phyloP scores from a whole-genome alignment of 495 filamentous ascomycete species.

The Neurospora tetraspora region DNA sequence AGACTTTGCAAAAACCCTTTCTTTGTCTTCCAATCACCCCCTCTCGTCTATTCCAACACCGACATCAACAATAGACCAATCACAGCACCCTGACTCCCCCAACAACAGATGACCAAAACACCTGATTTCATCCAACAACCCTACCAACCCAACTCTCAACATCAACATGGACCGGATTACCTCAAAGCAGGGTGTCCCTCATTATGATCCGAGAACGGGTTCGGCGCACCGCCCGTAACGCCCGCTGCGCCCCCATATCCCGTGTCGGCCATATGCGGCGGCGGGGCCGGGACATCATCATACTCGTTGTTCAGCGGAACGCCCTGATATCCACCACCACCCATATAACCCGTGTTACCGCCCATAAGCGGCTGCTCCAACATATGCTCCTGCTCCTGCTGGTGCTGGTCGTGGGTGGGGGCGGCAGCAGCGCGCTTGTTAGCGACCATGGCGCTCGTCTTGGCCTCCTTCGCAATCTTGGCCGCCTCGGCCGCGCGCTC shows the following conservation, averaged over 20 bases:
- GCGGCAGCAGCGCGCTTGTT: slow-evolving; percentile 11
- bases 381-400: not conserved
- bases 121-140: not conserved
- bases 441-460: slow-evolving; percentile 12
- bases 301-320: not conserved
- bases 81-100: not conserved
- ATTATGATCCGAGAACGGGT: not conserved
- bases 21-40: not conserved
- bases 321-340: not conserved
- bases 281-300: not conserved
- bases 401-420: not conserved
- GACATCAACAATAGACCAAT: not conserved
- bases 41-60: not conserved
- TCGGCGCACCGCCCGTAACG: not conserved
- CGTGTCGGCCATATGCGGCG: not conserved
- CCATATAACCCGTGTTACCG: not conserved
- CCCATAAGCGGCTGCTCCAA: slow-evolving; percentile 24
- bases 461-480: slow-evolving; percentile 27
- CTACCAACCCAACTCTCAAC: not conserved
- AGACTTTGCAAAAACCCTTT: not conserved
- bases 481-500: slow-evolving; percentile 24
- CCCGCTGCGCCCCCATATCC: not conserved
- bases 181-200: not conserved
- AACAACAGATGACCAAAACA: not conserved
- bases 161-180: not conserved